These are phyloP conservation scores for Oemleria cerasiformis DNA, from an alignment of 306 rosid genomes.

Conservation along the genomic window DNA sequence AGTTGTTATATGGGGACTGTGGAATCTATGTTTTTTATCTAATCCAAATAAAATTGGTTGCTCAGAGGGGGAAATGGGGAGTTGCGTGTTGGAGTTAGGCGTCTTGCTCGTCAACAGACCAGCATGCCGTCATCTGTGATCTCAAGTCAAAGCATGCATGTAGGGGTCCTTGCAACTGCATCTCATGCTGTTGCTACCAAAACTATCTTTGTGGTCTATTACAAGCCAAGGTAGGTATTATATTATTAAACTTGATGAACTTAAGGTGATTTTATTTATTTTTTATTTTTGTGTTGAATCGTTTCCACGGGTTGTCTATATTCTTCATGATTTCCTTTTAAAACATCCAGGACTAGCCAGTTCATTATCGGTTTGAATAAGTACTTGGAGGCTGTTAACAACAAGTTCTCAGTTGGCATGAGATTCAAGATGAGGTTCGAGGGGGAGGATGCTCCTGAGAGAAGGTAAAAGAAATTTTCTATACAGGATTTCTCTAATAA, in stretches of 20 bases:
- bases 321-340: slow-evolving; percentile 18
- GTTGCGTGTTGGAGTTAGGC: slow-evolving; percentile 85
- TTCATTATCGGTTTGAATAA: slow-evolving; percentile 69
- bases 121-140: slow-evolving; percentile 91
- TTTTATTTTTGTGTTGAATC: background rate
- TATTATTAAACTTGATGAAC: slow-evolving; percentile 10
- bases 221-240: slow-evolving; percentile 74
- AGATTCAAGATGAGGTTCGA: slow-evolving; percentile 84
- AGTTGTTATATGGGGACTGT: background rate
- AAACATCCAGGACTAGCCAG: slow-evolving; percentile 61
- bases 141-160: slow-evolving; percentile 94
- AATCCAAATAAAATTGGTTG: slow-evolving; percentile 25
- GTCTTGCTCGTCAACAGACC: slow-evolving; percentile 73
- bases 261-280: background rate
- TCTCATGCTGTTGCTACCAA: slow-evolving; percentile 84
- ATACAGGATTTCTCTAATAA: background rate
- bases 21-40: slow-evolving; percentile 7
- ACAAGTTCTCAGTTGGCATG: slow-evolving; percentile 66
- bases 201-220: slow-evolving; percentile 72
- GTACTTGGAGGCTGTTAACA: slow-evolving; percentile 57
- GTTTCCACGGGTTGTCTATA: slow-evolving; percentile 6
- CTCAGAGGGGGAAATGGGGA: slow-evolving; percentile 74
- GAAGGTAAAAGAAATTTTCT: slow-evolving; percentile 59
- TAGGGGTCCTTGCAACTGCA: slow-evolving; percentile 97
- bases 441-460: slow-evolving; percentile 86